These are phyloP conservation scores for Leccinum laetum DNA, from an alignment of 1,284 basidiomycete species.

Conservation along the genomic window DNA sequence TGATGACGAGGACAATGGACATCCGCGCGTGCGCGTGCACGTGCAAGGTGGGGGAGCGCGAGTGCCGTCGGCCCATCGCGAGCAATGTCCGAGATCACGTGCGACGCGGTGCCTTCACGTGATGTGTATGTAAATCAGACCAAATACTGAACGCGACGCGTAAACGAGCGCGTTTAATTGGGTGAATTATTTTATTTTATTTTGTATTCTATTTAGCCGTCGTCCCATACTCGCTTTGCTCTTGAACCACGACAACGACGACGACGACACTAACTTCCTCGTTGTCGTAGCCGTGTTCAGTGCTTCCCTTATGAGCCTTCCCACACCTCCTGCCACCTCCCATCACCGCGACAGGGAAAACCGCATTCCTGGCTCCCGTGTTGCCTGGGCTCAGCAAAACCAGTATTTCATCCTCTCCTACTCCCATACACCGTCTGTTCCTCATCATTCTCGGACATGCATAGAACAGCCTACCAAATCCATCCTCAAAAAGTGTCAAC, in stretches of 20 bases:
- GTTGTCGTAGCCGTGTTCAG: slow-evolving; percentile 17
- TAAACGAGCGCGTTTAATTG: slow-evolving; percentile 37
- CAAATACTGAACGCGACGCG: slow-evolving; percentile 36
- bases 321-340: slow-evolving; percentile 63
- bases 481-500: slow-evolving; percentile 58
- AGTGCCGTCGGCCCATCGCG: too few relatives aligned
- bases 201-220: slow-evolving; percentile 14
- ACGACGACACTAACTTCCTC: background rate
- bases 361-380: slow-evolving; percentile 41
- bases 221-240: slow-evolving; percentile 1
- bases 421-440: slow-evolving; percentile 32
- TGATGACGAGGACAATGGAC: too few relatives aligned
- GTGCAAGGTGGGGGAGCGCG: too few relatives aligned
- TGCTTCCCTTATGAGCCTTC: slow-evolving; percentile 42
- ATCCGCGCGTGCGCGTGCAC: too few relatives aligned
- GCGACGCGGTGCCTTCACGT: slow-evolving; percentile 17
- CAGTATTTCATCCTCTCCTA: slow-evolving; percentile 50
- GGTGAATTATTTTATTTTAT: slow-evolving; percentile 31
- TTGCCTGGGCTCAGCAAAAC: slow-evolving; percentile 60
- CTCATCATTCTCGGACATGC: slow-evolving; percentile 35
- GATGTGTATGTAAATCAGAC: slow-evolving; percentile 17
- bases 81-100: background rate
- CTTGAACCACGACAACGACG: slow-evolving; percentile 24
- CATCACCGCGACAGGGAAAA: slow-evolving; percentile 59
- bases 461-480: slow-evolving; percentile 51